These are phyloP conservation scores for Fusarium metavorans DNA, from an alignment of 2,329 filamentous ascomycete species.

Conservation along the genomic window DNA sequence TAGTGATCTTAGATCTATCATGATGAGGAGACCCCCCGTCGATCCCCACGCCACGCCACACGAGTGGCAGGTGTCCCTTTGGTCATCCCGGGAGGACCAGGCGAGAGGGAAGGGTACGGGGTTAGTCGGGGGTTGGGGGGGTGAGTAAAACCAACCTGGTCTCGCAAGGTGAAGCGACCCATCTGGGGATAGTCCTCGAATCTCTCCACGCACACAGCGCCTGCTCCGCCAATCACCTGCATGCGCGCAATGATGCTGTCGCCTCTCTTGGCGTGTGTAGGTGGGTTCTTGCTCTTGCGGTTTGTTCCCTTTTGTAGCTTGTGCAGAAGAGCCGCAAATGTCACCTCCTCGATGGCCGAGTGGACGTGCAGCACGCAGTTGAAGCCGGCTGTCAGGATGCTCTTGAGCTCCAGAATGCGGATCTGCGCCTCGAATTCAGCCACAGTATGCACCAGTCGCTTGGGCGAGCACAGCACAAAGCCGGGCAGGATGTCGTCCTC, in stretches of 20 bases:
- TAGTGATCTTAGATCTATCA: conserved; percentile 37
- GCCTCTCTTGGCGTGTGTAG: conserved; percentile 86
- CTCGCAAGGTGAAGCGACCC: conserved; percentile 89
- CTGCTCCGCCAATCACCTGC: conserved; percentile 86
- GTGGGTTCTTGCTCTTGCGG: conserved; percentile 92
- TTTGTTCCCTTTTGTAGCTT: conserved; percentile 95
- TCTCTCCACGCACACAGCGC: conserved; percentile 89
- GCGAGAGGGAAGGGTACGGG: conserved; percentile 19
- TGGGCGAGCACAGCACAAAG: conserved; percentile 95
- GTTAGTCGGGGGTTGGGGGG: conserved; percentile 17
- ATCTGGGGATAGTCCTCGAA: conserved; percentile 98
- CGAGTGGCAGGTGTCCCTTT: conserved; percentile 4
- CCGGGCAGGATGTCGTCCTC: conserved; percentile 97
- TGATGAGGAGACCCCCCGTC: conserved; percentile 15
- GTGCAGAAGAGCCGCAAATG: conserved; percentile 87
- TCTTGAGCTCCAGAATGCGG: conserved; percentile 93
- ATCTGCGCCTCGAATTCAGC: conserved; percentile 95
- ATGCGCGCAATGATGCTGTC: conserved; percentile 92
- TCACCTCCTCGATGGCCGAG: conserved; percentile 97
- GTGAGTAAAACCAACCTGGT: conserved; percentile 72
- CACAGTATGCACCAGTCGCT: conserved; percentile 93
- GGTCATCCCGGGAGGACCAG: conserved; percentile 3
- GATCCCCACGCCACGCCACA: conserved; percentile 18
- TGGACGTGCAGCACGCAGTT: conserved; percentile 99
- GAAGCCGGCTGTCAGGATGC: conserved; percentile 92